A percentile compares a stretch with the other conserved stretches of the same genome.
These are phyloP conservation scores for Scenedesmus sp. DNA, from an alignment of 163 green algal genomes.

Conservation along the genomic window DNA sequence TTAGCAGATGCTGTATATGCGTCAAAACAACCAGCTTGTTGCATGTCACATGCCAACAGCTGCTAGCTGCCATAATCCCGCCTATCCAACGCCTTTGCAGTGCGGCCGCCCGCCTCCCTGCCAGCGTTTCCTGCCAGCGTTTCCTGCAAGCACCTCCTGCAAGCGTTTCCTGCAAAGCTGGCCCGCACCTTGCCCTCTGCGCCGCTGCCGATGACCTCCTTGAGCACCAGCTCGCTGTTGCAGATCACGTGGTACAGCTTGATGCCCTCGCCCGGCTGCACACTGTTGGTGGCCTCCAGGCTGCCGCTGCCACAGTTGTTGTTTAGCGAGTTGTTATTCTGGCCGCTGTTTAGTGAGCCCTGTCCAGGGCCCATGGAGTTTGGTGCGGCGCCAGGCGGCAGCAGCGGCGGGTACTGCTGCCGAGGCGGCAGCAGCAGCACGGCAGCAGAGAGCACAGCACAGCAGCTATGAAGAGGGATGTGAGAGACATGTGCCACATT, in stretches of 20 bases:
- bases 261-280: neutral
- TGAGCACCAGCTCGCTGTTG: conserved; percentile 37
- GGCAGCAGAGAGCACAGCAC: neutral
- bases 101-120: neutral
- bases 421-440: neutral
- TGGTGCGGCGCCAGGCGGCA: neutral
- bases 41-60: neutral
- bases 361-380: neutral
- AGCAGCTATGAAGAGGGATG: neutral
- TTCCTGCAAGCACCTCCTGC: neutral
- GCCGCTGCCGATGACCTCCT: conserved; percentile 40
- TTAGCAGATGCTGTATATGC: neutral
- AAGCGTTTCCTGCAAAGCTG: neutral
- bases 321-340: neutral
- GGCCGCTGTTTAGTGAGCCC: neutral
- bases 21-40: neutral
- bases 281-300: neutral
- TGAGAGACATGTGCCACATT: too few species aligned
- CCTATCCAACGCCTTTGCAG: neutral
- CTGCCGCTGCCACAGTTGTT: neutral
- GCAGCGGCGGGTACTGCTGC: conserved; percentile 2
- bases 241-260: conserved; percentile 33
- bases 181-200: conserved; percentile 41
- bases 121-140: neutral
- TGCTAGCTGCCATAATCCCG: neutral